Conservation (phyloP, 2,329 filamentous ascomycete species). For the Elsinoe australis region DNA sequence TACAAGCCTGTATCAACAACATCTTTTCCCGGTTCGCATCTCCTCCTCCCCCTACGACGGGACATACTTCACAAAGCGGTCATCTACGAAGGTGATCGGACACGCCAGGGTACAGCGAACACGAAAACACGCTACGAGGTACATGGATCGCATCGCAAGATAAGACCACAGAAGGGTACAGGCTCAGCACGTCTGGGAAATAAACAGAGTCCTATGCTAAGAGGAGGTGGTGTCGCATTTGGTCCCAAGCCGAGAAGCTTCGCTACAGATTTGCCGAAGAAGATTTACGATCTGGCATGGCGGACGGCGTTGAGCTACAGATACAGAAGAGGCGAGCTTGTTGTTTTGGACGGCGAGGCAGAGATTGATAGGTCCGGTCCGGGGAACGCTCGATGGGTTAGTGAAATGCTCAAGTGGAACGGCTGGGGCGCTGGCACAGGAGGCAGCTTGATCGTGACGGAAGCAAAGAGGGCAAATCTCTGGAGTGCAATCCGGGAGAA, state of each 20-base stretch:
- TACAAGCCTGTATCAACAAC: constrained; percentile 76
- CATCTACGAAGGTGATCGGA: constrained; percentile 82
- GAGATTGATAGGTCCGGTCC: constrained; percentile 48
- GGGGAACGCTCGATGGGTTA: constrained; percentile 46
- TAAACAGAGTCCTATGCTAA: constrained; percentile 71
- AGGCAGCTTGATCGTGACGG: constrained; percentile 68
- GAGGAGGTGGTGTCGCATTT: constrained; percentile 78
- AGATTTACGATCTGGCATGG: constrained; percentile 94
- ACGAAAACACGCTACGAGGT: constrained; percentile 78
- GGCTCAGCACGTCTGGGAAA: constrained; percentile 72
- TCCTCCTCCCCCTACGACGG: constrained; percentile 76
- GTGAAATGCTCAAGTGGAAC: constrained; percentile 62
- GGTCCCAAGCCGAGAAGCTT: constrained; percentile 94
- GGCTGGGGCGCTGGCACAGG: constrained; percentile 60
- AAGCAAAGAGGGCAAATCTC: constrained; percentile 52
- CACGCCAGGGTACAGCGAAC: constrained; percentile 77
- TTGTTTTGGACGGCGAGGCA: constrained; percentile 73
- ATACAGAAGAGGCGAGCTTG: constrained; percentile 76
- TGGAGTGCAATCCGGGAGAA: constrained; percentile 52
- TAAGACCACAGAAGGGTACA: constrained; percentile 78
- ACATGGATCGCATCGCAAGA: constrained; percentile 72
- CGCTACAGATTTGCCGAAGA: constrained; percentile 69
- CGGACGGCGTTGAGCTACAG: constrained; percentile 88
- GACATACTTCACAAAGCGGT: constrained; percentile 91
- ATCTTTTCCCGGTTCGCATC: constrained; percentile 71